Percentiles rank a stretch among this genome's conserved stretches.
Evolutionary conservation across 495 filamentous ascomycete species (phyloP).

Genomic region (Tuber indicum): DNA sequence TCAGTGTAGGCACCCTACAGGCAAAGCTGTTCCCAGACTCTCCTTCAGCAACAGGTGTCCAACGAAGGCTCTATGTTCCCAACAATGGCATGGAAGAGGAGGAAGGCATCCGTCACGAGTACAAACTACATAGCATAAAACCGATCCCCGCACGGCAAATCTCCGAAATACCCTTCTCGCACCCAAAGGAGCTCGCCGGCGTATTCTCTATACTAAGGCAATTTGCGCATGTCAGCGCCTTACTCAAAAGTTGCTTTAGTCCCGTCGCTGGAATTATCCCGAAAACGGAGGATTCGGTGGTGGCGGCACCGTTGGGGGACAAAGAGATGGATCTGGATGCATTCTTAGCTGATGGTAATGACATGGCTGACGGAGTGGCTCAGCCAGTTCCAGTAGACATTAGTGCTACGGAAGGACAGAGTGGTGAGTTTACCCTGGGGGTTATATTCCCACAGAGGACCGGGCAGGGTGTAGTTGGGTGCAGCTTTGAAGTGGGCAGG

Average conservation of each 20-base stretch:
- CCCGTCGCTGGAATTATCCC: neutral
- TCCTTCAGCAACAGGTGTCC: slow-evolving; percentile 16
- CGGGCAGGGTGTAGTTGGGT: slow-evolving; percentile 12
- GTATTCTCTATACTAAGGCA: slow-evolving; percentile 71
- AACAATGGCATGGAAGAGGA: slow-evolving; percentile 45
- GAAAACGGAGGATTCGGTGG: neutral
- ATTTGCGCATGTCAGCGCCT: slow-evolving; percentile 60
- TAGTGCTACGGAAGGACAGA: neutral
- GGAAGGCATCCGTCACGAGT: slow-evolving; percentile 50
- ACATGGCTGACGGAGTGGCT: neutral
- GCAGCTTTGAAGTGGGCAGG: slow-evolving; percentile 21
- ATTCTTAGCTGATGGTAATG: slow-evolving; percentile 6
- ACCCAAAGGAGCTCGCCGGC: slow-evolving; percentile 73
- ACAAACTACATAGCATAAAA: slow-evolving; percentile 62
- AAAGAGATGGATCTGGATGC: slow-evolving; percentile 21
- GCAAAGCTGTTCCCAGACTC: slow-evolving; percentile 43
- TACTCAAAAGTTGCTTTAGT: slow-evolving; percentile 59
- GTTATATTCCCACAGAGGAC: slow-evolving; percentile 22
- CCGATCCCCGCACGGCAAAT: slow-evolving; percentile 62
- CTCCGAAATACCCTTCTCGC: slow-evolving; percentile 69
- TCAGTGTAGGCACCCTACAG: slow-evolving; percentile 44
- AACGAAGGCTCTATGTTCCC: slow-evolving; percentile 40
- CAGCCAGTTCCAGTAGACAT: slow-evolving; percentile 12
- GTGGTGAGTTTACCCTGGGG: slow-evolving; percentile 14
- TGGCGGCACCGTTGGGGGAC: neutral